Conservation (phyloP, 331 rosid species). For the Spiraea crenata region DNA sequence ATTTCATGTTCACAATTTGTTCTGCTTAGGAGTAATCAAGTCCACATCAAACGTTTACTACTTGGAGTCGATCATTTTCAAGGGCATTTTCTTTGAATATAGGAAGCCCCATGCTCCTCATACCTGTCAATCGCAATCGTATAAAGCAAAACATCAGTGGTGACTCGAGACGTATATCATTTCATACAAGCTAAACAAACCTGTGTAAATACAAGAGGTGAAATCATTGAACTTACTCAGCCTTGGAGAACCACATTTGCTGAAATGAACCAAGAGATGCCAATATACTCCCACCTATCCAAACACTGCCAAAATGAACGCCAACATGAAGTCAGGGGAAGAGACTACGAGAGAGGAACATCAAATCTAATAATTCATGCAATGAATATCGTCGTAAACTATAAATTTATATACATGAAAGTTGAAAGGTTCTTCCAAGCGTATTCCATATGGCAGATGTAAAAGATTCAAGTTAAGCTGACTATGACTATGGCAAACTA, state of each 20-base stretch:
- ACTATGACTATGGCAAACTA: neutral
- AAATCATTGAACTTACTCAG: slow-evolving; percentile 62
- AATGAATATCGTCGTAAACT: neutral
- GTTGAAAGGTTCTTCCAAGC: neutral
- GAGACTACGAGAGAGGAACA: neutral
- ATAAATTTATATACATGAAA: neutral
- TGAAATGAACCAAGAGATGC: slow-evolving; percentile 99
- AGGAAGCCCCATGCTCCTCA: slow-evolving; percentile 99
- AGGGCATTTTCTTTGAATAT: slow-evolving; percentile 93
- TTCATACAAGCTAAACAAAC: neutral
- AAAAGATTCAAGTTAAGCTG: neutral
- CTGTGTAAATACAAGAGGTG: neutral
- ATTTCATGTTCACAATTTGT: neutral
- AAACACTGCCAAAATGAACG: slow-evolving; percentile 61
- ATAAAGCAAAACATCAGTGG: neutral
- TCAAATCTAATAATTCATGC: neutral
- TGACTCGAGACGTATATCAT: neutral
- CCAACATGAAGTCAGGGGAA: slow-evolving; percentile 25
- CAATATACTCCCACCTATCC: slow-evolving; percentile 99
- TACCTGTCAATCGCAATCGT: slow-evolving; percentile 51
- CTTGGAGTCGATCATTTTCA: slow-evolving; percentile 25
- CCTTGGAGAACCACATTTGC: slow-evolving; percentile 99
- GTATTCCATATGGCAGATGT: neutral
- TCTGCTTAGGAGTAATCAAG: neutral
- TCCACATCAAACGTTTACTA: slow-evolving; percentile 12